Percentiles rank a stretch among this genome's conserved stretches.
Conservation (phyloP, 2,329 filamentous ascomycete genomes). For the Neonectria faginata region DNA sequence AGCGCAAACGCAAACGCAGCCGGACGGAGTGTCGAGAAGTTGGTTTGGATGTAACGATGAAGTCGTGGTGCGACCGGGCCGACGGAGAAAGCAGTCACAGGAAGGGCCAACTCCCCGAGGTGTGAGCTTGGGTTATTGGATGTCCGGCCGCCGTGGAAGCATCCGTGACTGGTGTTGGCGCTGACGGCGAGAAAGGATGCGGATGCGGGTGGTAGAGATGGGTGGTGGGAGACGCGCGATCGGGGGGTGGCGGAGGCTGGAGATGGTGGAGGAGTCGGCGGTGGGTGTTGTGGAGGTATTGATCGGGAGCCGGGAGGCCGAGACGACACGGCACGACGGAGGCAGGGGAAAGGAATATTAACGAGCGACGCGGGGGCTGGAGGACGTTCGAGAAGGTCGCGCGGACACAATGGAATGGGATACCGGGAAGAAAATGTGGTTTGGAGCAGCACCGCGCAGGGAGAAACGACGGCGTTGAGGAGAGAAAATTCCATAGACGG, state of each 20-base stretch:
- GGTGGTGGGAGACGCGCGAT: conserved; percentile 22
- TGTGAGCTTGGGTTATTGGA: conserved; percentile 13
- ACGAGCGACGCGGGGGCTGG: conserved; percentile 42
- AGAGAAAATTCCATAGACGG: conserved; percentile 35
- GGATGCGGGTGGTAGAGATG: conserved; percentile 7
- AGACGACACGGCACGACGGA: conserved; percentile 37
- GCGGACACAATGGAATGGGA: conserved; percentile 30
- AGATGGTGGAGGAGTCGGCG: conserved; percentile 7
- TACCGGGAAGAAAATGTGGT: conserved; percentile 24
- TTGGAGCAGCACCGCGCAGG: conserved; percentile 24
- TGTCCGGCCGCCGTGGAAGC: conserved; percentile 15
- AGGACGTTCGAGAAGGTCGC: conserved; percentile 15
- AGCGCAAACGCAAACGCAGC: conserved; percentile 15
- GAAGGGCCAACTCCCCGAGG: conserved; percentile 10
- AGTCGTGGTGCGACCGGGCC: conserved; percentile 21
- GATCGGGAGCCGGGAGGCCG: conserved; percentile 36
- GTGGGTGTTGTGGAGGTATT: conserved; percentile 3
- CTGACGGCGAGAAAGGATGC: conserved; percentile 4
- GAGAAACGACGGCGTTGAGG: conserved; percentile 30
- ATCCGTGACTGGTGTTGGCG: conserved; percentile 16
- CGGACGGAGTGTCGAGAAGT: conserved; percentile 22
- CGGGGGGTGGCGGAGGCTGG: conserved; percentile 25
- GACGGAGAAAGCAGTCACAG: conserved; percentile 12
- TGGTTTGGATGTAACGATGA: conserved; percentile 23
- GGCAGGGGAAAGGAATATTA: conserved; percentile 34